Percentiles rank a stretch among this genome's conserved stretches.
phyloP scores from a whole-genome alignment of 169 alveolate genomes.

The Cryptosporidium andersoni region DNA sequence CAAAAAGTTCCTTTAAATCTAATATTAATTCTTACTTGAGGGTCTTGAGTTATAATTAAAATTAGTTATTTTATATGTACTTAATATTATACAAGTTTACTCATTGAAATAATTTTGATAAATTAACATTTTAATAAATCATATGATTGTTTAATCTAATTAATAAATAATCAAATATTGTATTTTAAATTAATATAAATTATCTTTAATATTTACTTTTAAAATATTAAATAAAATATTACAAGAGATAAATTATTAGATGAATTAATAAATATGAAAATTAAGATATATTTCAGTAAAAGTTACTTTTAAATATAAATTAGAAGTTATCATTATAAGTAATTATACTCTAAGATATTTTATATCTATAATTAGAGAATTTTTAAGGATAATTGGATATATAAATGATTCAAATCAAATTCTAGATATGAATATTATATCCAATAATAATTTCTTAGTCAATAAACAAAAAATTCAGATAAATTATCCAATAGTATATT shows the following conservation, averaged over 20 bases:
- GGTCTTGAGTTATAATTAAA: no score
- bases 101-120: neutral
- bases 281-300: neutral
- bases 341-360: constrained; percentile 8
- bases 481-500: no score
- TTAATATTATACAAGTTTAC: neutral
- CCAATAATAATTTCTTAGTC: no score
- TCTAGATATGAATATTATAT: no score
- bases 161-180: neutral
- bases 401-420: no score
- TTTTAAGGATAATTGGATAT: neutral
- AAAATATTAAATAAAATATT: neutral
- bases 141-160: constrained; percentile 1
- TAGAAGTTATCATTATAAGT: constrained; percentile 20
- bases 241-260: constrained; percentile 4
- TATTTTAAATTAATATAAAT: neutral
- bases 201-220: neutral
- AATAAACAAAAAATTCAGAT: no score
- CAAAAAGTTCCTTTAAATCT: neutral
- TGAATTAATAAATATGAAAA: neutral
- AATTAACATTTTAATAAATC: neutral
- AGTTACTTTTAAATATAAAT: neutral
- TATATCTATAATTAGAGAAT: neutral
- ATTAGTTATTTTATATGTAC: neutral
- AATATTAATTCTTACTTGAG: no score